phyloP scores from a whole-genome alignment of 2,329 filamentous ascomycete species.

The Cryphonectria naterciae region DNA sequence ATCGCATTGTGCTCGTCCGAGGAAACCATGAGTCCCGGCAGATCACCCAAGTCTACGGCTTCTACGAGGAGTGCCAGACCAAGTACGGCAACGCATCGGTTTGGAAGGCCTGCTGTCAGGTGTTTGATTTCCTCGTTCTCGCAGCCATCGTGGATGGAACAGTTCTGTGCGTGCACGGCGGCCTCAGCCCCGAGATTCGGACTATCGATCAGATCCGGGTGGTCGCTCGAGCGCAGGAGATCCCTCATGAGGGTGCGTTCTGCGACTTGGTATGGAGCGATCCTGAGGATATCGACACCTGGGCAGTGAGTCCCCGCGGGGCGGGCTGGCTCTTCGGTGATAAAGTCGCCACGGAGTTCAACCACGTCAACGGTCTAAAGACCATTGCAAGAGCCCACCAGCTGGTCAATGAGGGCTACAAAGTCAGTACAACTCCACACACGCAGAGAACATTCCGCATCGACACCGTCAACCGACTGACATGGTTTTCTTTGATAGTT shows the following conservation, averaged over 20 bases:
- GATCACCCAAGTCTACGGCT: slow-evolving; percentile 97
- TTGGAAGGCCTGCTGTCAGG: slow-evolving; percentile 99
- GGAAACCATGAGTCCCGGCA: slow-evolving; percentile 98
- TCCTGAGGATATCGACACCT: slow-evolving; percentile 95
- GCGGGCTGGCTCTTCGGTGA: slow-evolving; percentile 98
- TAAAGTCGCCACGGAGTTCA: slow-evolving; percentile 96
- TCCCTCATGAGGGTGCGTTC: slow-evolving; percentile 97
- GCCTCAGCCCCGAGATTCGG: slow-evolving; percentile 85
- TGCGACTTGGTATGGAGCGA: slow-evolving; percentile 98
- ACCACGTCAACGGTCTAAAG: slow-evolving; percentile 94
- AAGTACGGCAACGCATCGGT: slow-evolving; percentile 99
- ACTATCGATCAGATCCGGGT: slow-evolving; percentile 99
- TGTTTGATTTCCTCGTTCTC: slow-evolving; percentile 96
- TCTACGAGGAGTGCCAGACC: slow-evolving; percentile 97
- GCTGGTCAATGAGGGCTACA: slow-evolving; percentile 96
- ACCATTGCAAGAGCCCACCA: slow-evolving; percentile 98
- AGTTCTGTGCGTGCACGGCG: slow-evolving; percentile 97
- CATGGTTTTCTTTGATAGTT: slow-evolving; percentile 58
- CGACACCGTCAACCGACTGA: slow-evolving; percentile 23
- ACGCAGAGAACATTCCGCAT: neutral
- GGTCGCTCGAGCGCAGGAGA: slow-evolving; percentile 95
- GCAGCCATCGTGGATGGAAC: slow-evolving; percentile 98
- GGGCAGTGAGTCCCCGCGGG: slow-evolving; percentile 89
- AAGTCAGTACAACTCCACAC: slow-evolving; percentile 58
- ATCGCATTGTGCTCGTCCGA: slow-evolving; percentile 92